These are phyloP conservation scores for Fusarium sulawesiense DNA, from an alignment of 2,329 filamentous ascomycete species.

Conservation along the genomic window DNA sequence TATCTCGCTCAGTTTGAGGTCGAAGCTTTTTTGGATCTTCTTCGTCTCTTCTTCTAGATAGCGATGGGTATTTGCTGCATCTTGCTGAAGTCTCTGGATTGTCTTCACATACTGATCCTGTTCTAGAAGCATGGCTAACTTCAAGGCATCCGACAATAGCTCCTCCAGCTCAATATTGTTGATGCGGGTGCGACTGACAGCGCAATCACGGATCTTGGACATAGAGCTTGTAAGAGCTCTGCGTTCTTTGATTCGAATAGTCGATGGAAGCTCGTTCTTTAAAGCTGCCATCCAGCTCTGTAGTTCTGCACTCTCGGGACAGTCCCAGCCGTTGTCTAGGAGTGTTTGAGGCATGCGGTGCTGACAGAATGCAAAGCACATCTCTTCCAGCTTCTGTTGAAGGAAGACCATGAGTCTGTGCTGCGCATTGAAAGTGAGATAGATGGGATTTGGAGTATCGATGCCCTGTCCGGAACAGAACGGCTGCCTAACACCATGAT, in stretches of 20 bases:
- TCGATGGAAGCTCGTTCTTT: fast-evolving
- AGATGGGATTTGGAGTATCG: fast-evolving
- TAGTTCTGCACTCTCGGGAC: background rate
- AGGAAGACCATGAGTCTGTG: conserved; percentile 2
- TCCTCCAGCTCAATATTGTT: fast-evolving
- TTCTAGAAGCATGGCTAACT: fast-evolving
- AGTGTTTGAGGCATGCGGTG: background rate
- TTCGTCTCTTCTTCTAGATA: background rate
- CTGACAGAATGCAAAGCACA: background rate
- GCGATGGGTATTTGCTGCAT: fast-evolving
- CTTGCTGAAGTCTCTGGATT: fast-evolving
- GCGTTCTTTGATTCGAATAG: fast-evolving
- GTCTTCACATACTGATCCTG: fast-evolving
- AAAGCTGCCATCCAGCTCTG: background rate
- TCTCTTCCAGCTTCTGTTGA: background rate
- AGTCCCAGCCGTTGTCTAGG: background rate
- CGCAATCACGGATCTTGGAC: background rate
- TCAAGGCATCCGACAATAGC: fast-evolving
- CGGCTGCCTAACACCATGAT: background rate
- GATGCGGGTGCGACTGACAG: background rate
- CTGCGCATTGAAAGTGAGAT: background rate
- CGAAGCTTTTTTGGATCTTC: fast-evolving
- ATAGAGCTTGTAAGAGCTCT: fast-evolving
- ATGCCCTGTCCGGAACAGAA: fast-evolving
- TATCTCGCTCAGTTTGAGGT: background rate